Evolutionary conservation across 495 filamentous ascomycete species (phyloP).

Genomic region (Talaromyces stipitatus): DNA sequence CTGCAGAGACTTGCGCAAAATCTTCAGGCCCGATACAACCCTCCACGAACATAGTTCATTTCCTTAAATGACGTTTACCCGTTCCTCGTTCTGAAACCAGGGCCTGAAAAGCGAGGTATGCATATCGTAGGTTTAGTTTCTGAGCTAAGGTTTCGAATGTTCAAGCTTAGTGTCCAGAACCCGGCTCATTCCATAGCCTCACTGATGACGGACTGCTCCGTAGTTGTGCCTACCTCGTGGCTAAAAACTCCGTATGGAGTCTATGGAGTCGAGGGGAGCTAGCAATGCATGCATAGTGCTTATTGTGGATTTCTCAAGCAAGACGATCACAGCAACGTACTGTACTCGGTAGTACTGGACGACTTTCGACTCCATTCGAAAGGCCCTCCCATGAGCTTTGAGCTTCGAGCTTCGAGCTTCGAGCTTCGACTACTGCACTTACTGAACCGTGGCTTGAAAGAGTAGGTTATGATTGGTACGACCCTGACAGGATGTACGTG

Average conservation of each 20-base stretch:
- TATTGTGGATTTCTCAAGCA: neutral
- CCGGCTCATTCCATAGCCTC: neutral
- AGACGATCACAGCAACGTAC: neutral
- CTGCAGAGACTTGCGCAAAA: neutral
- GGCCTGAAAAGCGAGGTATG: neutral
- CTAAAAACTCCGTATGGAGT: neutral
- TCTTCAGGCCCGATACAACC: too few relatives aligned
- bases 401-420: neutral
- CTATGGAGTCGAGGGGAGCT: too few relatives aligned
- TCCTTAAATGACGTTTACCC: neutral
- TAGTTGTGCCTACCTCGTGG: neutral
- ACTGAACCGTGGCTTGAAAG: neutral
- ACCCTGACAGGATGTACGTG: too few relatives aligned
- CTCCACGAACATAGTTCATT: neutral
- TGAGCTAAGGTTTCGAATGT: neutral
- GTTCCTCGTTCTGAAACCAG: neutral
- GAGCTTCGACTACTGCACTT: neutral
- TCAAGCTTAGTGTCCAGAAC: neutral
- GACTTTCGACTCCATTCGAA: neutral
- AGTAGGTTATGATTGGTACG: neutral
- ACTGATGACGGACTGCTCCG: neutral
- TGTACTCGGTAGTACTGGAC: too few relatives aligned
- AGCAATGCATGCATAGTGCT: neutral
- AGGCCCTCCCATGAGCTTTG: neutral
- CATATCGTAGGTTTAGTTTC: neutral